phyloP scores from a whole-genome alignment of 2,329 filamentous ascomycete genomes.

The Ophiognomonia clavigignenti-juglandacearum region DNA sequence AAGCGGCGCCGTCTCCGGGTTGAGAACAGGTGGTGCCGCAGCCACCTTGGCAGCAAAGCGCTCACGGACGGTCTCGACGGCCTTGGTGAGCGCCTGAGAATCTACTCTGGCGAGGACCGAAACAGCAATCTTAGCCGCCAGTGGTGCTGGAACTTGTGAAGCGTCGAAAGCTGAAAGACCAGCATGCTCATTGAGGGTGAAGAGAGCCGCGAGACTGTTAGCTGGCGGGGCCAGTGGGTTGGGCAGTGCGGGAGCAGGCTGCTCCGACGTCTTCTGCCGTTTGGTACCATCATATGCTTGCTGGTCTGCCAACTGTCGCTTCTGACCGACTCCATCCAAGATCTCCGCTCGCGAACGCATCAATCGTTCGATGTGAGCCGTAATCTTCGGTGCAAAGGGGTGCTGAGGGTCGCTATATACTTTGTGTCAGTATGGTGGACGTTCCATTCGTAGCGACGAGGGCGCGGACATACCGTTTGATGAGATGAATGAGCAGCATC shows the following conservation, averaged over 20 bases:
- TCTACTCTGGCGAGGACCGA: constrained; percentile 72
- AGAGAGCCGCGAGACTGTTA: constrained; percentile 77
- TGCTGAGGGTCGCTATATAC: constrained; percentile 70
- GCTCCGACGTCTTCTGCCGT: constrained; percentile 64
- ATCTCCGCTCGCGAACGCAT: constrained; percentile 73
- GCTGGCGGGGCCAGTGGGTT: constrained; percentile 70
- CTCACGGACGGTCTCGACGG: constrained; percentile 56
- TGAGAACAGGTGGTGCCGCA: constrained; percentile 40
- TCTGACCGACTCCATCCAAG: constrained; percentile 73
- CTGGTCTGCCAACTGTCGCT: constrained; percentile 68
- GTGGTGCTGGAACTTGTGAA: constrained; percentile 66
- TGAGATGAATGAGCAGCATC: constrained; percentile 75
- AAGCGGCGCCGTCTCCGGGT: constrained; percentile 55
- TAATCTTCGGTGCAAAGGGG: constrained; percentile 70
- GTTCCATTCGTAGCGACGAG: constrained; percentile 10
- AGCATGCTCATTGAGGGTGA: constrained; percentile 74
- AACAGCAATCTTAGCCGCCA: constrained; percentile 78
- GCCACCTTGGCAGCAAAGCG: constrained; percentile 43
- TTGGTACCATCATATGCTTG: constrained; percentile 78
- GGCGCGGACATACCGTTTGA: constrained; percentile 58
- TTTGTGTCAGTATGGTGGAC: constrained; percentile 17
- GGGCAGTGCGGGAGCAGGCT: constrained; percentile 45
- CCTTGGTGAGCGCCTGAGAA: constrained; percentile 61
- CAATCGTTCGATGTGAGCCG: constrained; percentile 80
- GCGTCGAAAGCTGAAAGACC: constrained; percentile 79